Evolutionary conservation across 2,329 filamentous ascomycete species (phyloP).

Genomic region (Fusarium camptoceras): DNA sequence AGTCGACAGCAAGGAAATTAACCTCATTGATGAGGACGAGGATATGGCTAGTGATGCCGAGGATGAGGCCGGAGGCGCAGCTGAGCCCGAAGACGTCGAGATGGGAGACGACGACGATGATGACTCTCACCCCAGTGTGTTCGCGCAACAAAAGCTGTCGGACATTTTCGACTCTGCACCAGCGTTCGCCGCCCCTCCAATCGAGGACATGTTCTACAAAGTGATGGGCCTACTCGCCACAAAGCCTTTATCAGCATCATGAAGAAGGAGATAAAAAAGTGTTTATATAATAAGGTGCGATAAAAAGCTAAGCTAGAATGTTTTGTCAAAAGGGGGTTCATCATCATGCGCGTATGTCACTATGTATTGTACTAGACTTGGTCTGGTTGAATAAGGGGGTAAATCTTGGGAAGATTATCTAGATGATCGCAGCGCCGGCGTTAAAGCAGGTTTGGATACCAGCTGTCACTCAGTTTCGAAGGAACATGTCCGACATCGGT

Average conservation of each 20-base stretch:
- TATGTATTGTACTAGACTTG: constrained; percentile 37
- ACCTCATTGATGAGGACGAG: constrained; percentile 55
- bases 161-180: constrained; percentile 77
- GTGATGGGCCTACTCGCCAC: constrained; percentile 71
- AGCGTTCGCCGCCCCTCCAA: constrained; percentile 75
- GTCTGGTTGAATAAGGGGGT: constrained; percentile 24
- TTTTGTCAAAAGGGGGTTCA: constrained; percentile 14
- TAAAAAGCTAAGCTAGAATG: constrained; percentile 24
- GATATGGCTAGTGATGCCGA: constrained; percentile 58
- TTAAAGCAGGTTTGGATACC: constrained; percentile 34
- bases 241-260: constrained; percentile 58
- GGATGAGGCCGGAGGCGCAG: constrained; percentile 51
- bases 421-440: constrained; percentile 32
- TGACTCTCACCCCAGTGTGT: constrained; percentile 68
- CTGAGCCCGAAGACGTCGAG: constrained; percentile 59
- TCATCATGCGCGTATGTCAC: constrained; percentile 5
- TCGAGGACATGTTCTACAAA: constrained; percentile 81
- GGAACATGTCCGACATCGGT: constrained; percentile 29
- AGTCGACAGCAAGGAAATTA: constrained; percentile 45
- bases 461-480: constrained; percentile 14
- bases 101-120: constrained; percentile 60
- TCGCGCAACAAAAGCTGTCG: constrained; percentile 75
- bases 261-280: constrained; percentile 22
- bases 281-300: constrained; percentile 24
- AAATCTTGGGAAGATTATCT: constrained; percentile 9